Conservation (phyloP, 495 filamentous ascomycete species). For the Hyaloscypha bicolor region DNA sequence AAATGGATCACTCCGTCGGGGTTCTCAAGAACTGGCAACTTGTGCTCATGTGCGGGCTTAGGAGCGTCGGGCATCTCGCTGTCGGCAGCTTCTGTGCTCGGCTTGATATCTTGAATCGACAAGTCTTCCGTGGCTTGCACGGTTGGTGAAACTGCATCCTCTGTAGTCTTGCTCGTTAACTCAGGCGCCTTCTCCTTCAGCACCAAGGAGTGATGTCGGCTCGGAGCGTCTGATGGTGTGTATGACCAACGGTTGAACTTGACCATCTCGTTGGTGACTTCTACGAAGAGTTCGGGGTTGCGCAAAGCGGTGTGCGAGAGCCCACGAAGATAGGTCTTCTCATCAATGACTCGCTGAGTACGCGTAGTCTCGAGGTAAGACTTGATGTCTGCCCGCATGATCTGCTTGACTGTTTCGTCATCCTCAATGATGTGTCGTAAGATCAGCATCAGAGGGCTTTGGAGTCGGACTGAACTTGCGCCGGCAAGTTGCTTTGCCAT, state of each 20-base stretch:
- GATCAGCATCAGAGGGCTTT: slow-evolving; percentile 79
- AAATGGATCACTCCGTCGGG: slow-evolving; percentile 97
- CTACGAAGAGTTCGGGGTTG: slow-evolving; percentile 83
- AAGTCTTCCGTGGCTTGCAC: slow-evolving; percentile 59
- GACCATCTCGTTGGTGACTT: slow-evolving; percentile 85
- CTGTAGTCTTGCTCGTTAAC: slow-evolving; percentile 11
- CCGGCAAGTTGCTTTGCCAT: slow-evolving; percentile 92
- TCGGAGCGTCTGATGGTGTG: slow-evolving; percentile 30
- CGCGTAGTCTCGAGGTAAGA: slow-evolving; percentile 60
- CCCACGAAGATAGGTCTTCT: slow-evolving; percentile 69
- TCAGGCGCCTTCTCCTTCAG: slow-evolving; percentile 26
- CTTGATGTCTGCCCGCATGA: slow-evolving; percentile 91
- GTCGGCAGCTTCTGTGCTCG: slow-evolving; percentile 51
- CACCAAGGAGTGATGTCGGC: slow-evolving; percentile 25
- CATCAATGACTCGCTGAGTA: slow-evolving; percentile 63
- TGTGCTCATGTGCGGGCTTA: slow-evolving; percentile 64
- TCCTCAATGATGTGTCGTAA: slow-evolving; percentile 94
- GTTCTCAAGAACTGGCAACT: slow-evolving; percentile 85
- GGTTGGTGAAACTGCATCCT: slow-evolving; percentile 35
- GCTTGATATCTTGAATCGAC: slow-evolving; percentile 54
- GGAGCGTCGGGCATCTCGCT: slow-evolving; percentile 60
- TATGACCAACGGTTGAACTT: slow-evolving; percentile 66
- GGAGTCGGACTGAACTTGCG: slow-evolving; percentile 71
- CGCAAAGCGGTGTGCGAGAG: slow-evolving; percentile 83
- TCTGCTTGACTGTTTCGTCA: slow-evolving; percentile 82